These are phyloP conservation scores for Cyclotella baltica DNA, from an alignment of 108 stramenopile genomes.

Conservation along the genomic window DNA sequence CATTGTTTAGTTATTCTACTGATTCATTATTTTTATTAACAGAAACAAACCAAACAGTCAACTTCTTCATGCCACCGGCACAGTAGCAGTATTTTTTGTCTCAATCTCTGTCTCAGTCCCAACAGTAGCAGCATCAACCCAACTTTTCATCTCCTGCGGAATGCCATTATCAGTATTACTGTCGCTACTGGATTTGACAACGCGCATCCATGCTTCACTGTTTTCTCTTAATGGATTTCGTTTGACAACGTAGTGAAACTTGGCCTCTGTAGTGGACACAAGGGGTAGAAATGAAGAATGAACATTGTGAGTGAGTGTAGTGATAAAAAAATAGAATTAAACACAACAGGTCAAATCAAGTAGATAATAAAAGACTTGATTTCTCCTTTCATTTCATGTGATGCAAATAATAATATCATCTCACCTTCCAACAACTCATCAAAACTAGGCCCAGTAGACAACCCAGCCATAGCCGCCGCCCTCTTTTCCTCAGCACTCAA, in stretches of 20 bases:
- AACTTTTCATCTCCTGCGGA: slow-evolving; percentile 47
- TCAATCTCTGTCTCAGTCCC: neutral
- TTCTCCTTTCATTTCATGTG: neutral
- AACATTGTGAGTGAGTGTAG: no score
- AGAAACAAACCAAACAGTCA: no score
- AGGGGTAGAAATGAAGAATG: neutral
- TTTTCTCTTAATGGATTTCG: slow-evolving; percentile 65
- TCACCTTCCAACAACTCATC: slow-evolving; percentile 68
- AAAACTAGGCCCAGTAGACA: slow-evolving; percentile 75
- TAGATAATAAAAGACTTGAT: neutral
- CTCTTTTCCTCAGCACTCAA: slow-evolving; percentile 78
- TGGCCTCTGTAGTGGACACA: slow-evolving; percentile 49
- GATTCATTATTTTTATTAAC: no score
- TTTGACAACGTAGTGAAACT: slow-evolving; percentile 81
- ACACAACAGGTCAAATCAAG: no score
- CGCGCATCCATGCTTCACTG: slow-evolving; percentile 66
- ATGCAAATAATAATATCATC: neutral
- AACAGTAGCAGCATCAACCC: no score
- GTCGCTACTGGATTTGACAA: slow-evolving; percentile 25
- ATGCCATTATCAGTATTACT: slow-evolving; percentile 2
- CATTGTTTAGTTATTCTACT: no score
- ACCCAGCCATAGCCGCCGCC: slow-evolving; percentile 79
- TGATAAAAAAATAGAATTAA: no score
- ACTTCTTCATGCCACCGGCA: no score
- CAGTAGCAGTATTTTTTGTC: neutral